Conservation (phyloP, 2,329 filamentous ascomycete genomes). For the Blumeriella jaapii region DNA sequence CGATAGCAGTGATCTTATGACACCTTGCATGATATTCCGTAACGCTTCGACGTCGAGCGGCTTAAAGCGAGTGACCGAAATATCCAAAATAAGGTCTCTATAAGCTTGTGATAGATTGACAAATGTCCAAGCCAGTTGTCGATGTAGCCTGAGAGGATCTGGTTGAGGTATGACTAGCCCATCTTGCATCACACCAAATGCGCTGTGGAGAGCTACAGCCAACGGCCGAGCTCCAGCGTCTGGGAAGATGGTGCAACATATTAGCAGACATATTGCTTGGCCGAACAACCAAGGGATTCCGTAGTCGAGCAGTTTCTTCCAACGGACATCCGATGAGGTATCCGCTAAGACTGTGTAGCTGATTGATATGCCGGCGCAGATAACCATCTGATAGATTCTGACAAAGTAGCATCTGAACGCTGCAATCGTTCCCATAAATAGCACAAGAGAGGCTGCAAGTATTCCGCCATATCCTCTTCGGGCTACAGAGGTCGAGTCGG, state of each 20-base stretch:
- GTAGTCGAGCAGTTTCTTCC: slow-evolving; percentile 40
- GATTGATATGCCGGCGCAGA: slow-evolving; percentile 44
- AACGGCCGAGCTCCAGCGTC: slow-evolving; percentile 44
- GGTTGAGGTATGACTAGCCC: slow-evolving; percentile 30
- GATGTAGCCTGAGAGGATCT: slow-evolving; percentile 29
- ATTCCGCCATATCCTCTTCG: slow-evolving; percentile 41
- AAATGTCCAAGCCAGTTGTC: slow-evolving; percentile 38
- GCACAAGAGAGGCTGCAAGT: slow-evolving; percentile 40
- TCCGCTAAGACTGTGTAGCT: slow-evolving; percentile 42
- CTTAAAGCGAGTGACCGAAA: slow-evolving; percentile 41
- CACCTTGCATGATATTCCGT: slow-evolving; percentile 43
- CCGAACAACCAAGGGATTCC: slow-evolving; percentile 45
- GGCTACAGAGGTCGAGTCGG: slow-evolving; percentile 37
- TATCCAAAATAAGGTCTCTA: slow-evolving; percentile 43
- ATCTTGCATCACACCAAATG: slow-evolving; percentile 36
- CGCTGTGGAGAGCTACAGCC: slow-evolving; percentile 35
- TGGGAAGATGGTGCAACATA: slow-evolving; percentile 39
- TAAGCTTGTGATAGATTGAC: slow-evolving; percentile 44
- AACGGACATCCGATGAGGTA: slow-evolving; percentile 34
- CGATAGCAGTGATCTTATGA: slow-evolving; percentile 41
- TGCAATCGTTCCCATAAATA: slow-evolving; percentile 41
- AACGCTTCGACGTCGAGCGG: slow-evolving; percentile 39
- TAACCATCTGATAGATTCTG: slow-evolving; percentile 42
- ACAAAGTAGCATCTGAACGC: slow-evolving; percentile 44
- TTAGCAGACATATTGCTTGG: slow-evolving; percentile 39